phyloP scores from a whole-genome alignment of 1,139 yeast genomes.

The Meyerozyma athensensis region DNA sequence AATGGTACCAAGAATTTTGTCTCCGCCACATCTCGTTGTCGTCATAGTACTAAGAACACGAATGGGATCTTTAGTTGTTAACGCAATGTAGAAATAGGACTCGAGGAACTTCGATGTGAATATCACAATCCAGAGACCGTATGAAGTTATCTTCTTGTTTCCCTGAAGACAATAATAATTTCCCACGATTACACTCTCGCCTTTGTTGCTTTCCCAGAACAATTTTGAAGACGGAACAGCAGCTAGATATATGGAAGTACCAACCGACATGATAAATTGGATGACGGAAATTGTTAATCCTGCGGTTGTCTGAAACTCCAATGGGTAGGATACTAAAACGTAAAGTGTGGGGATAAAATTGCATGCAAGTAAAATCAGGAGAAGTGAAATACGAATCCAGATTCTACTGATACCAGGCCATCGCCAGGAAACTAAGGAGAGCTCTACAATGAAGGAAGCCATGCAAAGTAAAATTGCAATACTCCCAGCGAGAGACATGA shows the following conservation, averaged over 20 bases:
- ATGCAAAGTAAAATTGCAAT: constrained; percentile 42
- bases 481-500: constrained; percentile 49
- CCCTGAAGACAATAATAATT: constrained; percentile 31
- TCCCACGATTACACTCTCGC: constrained; percentile 10
- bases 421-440: constrained; percentile 46
- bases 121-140: constrained; percentile 44
- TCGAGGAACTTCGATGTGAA: constrained; percentile 45
- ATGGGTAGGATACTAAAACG: constrained; percentile 12
- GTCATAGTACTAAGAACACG: constrained; percentile 42
- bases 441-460: constrained; percentile 40
- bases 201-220: constrained; percentile 24
- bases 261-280: constrained; percentile 52
- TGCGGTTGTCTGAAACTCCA: constrained; percentile 21
- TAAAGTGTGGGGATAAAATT: neutral
- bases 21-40: constrained; percentile 40
- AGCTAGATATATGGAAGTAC: constrained; percentile 59
- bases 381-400: constrained; percentile 31
- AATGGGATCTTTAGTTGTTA: constrained; percentile 45
- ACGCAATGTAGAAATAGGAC: constrained; percentile 39
- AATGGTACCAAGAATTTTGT: constrained; percentile 34
- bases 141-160: constrained; percentile 36
- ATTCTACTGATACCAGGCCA: constrained; percentile 53
- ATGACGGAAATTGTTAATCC: constrained; percentile 27
- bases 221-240: constrained; percentile 40
- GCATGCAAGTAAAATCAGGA: constrained; percentile 24